Evolutionary conservation across 2,329 filamentous ascomycete species (phyloP).

Genomic region (Talaromyces sp.): DNA sequence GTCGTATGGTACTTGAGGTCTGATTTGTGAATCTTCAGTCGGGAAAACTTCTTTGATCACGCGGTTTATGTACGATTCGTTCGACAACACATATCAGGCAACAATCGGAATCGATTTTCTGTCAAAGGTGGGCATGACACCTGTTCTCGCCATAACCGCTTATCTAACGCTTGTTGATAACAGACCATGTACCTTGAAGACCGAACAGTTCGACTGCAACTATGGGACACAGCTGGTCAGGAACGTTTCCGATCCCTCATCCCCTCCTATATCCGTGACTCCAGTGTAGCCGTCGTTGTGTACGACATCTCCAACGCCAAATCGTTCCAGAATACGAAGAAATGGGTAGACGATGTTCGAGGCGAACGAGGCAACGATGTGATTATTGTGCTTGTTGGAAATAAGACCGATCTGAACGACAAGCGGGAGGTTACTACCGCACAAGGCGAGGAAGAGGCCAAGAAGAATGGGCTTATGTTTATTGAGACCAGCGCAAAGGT

Average conservation of each 20-base stretch:
- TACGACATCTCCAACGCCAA: constrained; percentile 98
- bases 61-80: constrained; percentile 99
- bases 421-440: constrained; percentile 95
- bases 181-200: constrained; percentile 99
- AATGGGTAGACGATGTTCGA: constrained; percentile 98
- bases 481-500: constrained; percentile 98
- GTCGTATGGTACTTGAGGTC: constrained; percentile 13
- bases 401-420: constrained; percentile 98
- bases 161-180: not conserved
- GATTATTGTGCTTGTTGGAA: constrained; percentile 96
- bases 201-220: constrained; percentile 89
- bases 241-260: constrained; percentile 96
- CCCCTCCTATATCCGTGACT: constrained; percentile 97
- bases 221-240: constrained; percentile 98
- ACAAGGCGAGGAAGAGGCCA: constrained; percentile 95
- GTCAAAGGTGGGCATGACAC: constrained; percentile 67
- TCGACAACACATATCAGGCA: constrained; percentile 99
- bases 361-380: constrained; percentile 97
- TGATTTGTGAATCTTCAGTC: constrained; percentile 53
- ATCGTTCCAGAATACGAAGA: constrained; percentile 96
- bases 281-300: constrained; percentile 93
- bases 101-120: constrained; percentile 99
- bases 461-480: constrained; percentile 97
- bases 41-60: constrained; percentile 98
- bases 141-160: too few relatives aligned